Evolutionary conservation across 345 rosid species (phyloP), one percentile per base, ranked within the genome.

Genomic region (Hibiscus trionum): DNA sequence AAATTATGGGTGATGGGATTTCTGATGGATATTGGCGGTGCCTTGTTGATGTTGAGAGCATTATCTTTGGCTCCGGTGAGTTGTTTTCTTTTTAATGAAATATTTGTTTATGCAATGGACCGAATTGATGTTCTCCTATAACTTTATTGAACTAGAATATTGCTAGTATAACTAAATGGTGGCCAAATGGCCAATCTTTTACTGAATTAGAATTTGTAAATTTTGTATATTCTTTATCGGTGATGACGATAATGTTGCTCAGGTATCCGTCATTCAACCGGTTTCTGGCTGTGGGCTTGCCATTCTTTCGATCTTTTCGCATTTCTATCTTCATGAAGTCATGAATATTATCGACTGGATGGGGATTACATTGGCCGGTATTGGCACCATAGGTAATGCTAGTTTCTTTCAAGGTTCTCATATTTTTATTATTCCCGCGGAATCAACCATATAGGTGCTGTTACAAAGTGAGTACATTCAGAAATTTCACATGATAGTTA

Each of bases 211-310:
- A 31, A 39, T 69, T 55, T 61, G 24, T 42, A 17, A 59, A 27
- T 44, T 24, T 16, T 11, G 42, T 58, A 29, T 67, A 27, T 68
- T 67, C 14, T 75, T 49, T 44, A 60, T 59, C 35, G 61, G 67
- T 55, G 66, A 70, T 59, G 31, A 60, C 72, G 53, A 19, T 70
- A 64, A 26, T 76, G 14, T 80, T 65, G 74, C 57, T 63, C 81
- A 95, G 99, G 97, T 95, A 37, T 95, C 99, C 61, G 90, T 92
- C 65, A 91, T 95, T 76, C 98, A 95, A 72, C 99, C 99, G 19
- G 98, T 95, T 78, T 95, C 98, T 49, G 98, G 99, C 57, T 90
- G 97, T 78, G 98, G 99, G 66, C 98, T 95, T 46, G 98, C 97
- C 19, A 82, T 95, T 76, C 98, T 95, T 77, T 95, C 88, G 0